Base-by-base conservation (phyloP, 371 early-diverging fungal genomes). In the Blakeslea trispora region DNA sequence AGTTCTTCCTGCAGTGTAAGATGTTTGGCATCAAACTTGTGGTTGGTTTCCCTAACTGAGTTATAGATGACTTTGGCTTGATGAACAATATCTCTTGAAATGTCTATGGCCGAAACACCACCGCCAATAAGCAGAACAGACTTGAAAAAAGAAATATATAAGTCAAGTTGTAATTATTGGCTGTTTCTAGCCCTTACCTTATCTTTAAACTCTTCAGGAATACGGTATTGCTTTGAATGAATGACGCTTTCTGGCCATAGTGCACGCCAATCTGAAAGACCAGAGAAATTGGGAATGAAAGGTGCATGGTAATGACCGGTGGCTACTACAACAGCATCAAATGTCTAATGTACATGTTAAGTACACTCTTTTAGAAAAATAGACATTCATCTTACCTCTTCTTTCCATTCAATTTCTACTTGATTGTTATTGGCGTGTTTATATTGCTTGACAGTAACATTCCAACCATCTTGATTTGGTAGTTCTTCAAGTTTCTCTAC, bases 311-410 rank as follows among this genome's bases (percentile, higher is more conserved):
- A 81, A 39, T 85, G 82, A 0, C 88, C 88, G 7, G 71, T 77
- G n/a, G 83, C 83, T 9, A 86, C 77, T 5, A 85, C 57, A 6
- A 88, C 59, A 5, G 81, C 83, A 58, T 88, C 85, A 59, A 76
- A 82, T 28, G 15, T 44, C 44, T 46, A 24, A 9, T 32, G 15
- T 15, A 28, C 15, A 47, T 7, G 14, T 37, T 37, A 37, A 11
- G 37, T 37, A 6, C 3, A 6, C 2, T 37, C 37, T 37, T n/a
- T n/a, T n/a, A n/a, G n/a, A n/a, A n/a, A n/a, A n/a, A n/a, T n/a
- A n/a, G n/a, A n/a, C n/a, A n/a, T n/a, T n/a, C n/a, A n/a, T n/a
- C 37, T 8, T 50, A 65, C 66, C 57, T 65, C 64, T 53, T 57
- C 53, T 18, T 57, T 61, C 66, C 66, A 65, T 28, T 35, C 28